phyloP scores from a whole-genome alignment of 164 flowering plant genomes.

The Magnolia sinica region DNA sequence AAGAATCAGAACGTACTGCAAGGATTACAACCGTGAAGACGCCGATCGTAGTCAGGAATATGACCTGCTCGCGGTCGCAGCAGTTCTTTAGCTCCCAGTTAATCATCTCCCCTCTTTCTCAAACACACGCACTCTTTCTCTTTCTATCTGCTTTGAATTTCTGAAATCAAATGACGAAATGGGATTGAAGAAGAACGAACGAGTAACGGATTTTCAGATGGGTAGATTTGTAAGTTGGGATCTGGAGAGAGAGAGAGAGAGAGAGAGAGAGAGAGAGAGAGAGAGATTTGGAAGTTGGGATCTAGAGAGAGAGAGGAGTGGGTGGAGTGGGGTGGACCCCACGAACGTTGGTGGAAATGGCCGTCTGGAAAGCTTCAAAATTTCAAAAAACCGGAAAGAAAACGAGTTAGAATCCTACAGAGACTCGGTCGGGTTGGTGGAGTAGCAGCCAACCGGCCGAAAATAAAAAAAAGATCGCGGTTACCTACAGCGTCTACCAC shows the following conservation, averaged over 20 bases:
- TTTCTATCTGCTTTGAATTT: background rate
- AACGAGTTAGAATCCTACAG: background rate
- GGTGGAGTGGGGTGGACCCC: background rate
- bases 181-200: background rate
- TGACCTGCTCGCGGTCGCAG: slow-evolving; percentile 61
- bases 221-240: background rate
- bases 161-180: background rate
- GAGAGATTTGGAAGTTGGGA: background rate
- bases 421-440: no score
- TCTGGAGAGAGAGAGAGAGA: background rate
- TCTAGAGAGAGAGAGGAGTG: background rate
- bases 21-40: slow-evolving; percentile 70
- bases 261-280: background rate
- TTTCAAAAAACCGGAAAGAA: slow-evolving; percentile 1
- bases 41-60: slow-evolving; percentile 48
- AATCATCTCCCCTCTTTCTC: slow-evolving; percentile 18
- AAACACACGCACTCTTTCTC: background rate
- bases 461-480: no score
- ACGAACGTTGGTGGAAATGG: background rate
- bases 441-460: no score
- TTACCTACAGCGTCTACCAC: no score
- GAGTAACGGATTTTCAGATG: background rate
- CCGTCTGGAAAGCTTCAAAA: background rate
- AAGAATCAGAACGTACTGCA: slow-evolving; percentile 35
- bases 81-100: slow-evolving; percentile 77